Base-by-base conservation (phyloP, 331 rosid genomes). In the Prunus yedoensis region DNA sequence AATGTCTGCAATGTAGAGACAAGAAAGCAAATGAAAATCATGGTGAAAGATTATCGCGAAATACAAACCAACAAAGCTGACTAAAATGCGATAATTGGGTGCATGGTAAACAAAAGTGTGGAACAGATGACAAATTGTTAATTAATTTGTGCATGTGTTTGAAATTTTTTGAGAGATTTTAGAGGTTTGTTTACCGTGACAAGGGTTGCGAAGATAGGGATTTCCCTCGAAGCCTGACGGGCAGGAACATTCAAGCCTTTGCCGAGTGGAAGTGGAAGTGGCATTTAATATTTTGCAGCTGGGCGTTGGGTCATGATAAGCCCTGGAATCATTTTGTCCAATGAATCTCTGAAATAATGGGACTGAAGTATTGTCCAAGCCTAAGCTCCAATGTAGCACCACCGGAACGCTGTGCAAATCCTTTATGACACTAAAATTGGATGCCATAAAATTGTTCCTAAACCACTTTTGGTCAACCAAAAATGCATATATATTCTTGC, bases 251-350 rank as follows among this genome's bases (percentile, higher is more conserved):
- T 0, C 0, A 50, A 49, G 32, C 3, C 1, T 58, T 23, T 0
- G 4, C 16, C 1, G 32, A 0, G 1, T 25, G 27, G 1, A 25
- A 25, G 27, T 1, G 38, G 41, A 2, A 60, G 41, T 60, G 17
- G 11, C n/a, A 1, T 4, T 25, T 13, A 0, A 6, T 0, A 0
- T 43, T 11, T 3, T 8, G 71, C 73, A 46, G 0, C 0, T 0
- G 14, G 63, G 74, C 11, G 0, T 52, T 7, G 32, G 10, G 38
- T 70, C 63, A 30, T 6, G 0, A 23, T 0, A 23, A 2, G 1
- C 3, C 63, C 28, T 5, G 25, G 59, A 11, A 14, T 4, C 8
- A 2, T 25, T 2, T 25, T 25, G 27, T 25, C 27, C 27, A 25
- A 25, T 53, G 0, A 23, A 10, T 6, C 35, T 20, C 17, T 20